Conservation (phyloP, 2,329 filamentous ascomycete genomes). For the Ophiostoma quercus region DNA sequence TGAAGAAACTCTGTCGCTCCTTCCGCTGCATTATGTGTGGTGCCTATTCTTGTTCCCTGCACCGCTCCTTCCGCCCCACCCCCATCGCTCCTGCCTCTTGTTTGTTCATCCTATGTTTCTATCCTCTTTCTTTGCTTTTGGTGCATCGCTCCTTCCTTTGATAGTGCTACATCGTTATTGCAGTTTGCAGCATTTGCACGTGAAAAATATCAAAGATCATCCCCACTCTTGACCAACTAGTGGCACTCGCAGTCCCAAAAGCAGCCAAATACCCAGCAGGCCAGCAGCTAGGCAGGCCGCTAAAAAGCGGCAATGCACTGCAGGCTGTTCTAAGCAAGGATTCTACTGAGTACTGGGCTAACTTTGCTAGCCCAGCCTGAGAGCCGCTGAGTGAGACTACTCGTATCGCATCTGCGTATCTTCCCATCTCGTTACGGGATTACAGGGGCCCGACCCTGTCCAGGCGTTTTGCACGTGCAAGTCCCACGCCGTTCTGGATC, state of each 20-base stretch:
- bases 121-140: neutral
- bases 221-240: constrained; percentile 10
- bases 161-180: neutral
- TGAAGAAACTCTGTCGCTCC: neutral
- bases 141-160: neutral
- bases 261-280: neutral
- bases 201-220: constrained; percentile 7
- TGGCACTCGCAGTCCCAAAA: neutral
- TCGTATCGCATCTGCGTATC: neutral
- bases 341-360: neutral
- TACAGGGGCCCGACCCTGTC: constrained; percentile 12
- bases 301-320: constrained; percentile 8
- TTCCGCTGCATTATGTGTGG: neutral
- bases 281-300: neutral
- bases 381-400: neutral
- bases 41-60: neutral
- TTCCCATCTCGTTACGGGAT: neutral
- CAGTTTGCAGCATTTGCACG: constrained; percentile 3
- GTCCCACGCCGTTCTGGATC: neutral
- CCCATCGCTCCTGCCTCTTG: neutral
- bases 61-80: neutral
- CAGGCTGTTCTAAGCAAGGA: neutral
- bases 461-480: constrained; percentile 22
- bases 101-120: constrained; percentile 3
- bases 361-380: neutral